Conservation (phyloP, 2,329 filamentous ascomycete species). For the Colletotrichum sublineola region DNA sequence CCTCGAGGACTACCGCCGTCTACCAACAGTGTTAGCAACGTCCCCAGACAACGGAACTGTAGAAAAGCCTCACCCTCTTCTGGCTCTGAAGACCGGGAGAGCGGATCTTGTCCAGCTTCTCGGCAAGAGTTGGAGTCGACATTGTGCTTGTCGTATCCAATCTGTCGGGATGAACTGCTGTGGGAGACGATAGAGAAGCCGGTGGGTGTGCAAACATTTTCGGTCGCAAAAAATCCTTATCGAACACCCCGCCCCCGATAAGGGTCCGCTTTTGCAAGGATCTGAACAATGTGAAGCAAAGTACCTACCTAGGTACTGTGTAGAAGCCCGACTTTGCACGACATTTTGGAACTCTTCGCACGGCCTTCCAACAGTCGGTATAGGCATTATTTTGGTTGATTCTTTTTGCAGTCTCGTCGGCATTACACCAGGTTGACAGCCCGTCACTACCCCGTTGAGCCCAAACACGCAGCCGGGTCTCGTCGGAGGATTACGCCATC, state of each 20-base stretch:
- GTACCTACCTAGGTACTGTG: not conserved
- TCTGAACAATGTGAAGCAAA: not conserved
- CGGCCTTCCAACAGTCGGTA: not conserved
- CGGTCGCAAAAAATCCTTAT: slow-evolving; percentile 43
- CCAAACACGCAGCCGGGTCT: no score
- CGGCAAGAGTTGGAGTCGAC: slow-evolving; percentile 73
- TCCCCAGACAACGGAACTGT: slow-evolving; percentile 30
- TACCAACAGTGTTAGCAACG: slow-evolving; percentile 51
- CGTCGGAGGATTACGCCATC: no score
- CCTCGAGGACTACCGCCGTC: slow-evolving; percentile 88
- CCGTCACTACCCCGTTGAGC: no score
- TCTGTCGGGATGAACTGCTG: slow-evolving; percentile 39
- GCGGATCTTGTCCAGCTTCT: slow-evolving; percentile 97
- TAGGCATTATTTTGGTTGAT: no score
- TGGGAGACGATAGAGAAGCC: slow-evolving; percentile 34
- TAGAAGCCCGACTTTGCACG: not conserved
- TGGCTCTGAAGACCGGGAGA: slow-evolving; percentile 96
- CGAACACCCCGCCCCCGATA: slow-evolving; percentile 42
- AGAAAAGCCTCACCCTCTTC: slow-evolving; percentile 75
- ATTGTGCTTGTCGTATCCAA: slow-evolving; percentile 53
- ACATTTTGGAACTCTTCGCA: not conserved
- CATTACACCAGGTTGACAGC: no score
- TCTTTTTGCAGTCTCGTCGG: no score
- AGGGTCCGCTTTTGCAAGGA: slow-evolving; percentile 26
- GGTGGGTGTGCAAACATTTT: slow-evolving; percentile 39